These are phyloP conservation scores for Aspergillus nidulans DNA, from an alignment of 495 filamentous ascomycete species.

Conservation along the genomic window DNA sequence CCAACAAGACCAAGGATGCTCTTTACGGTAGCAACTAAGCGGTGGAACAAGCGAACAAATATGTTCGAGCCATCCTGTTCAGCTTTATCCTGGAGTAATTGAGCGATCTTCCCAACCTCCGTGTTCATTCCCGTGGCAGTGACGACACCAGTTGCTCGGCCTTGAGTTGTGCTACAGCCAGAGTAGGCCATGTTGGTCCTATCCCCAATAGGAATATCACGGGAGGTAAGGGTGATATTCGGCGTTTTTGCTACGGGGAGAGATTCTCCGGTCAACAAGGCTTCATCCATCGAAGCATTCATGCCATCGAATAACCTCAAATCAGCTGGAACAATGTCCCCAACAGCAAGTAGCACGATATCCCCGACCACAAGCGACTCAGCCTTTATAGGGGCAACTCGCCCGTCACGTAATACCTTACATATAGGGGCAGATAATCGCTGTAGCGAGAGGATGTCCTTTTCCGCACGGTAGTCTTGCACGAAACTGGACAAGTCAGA, in stretches of 20 bases:
- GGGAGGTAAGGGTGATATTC: slow-evolving; percentile 60
- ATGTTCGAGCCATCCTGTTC: slow-evolving; percentile 59
- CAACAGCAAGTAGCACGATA: slow-evolving; percentile 62
- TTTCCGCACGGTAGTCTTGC: slow-evolving; percentile 81
- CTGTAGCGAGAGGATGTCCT: slow-evolving; percentile 78
- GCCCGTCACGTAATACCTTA: slow-evolving; percentile 68
- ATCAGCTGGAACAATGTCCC: slow-evolving; percentile 70
- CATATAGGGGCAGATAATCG: slow-evolving; percentile 77
- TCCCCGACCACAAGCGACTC: slow-evolving; percentile 78
- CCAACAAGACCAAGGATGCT: slow-evolving; percentile 72
- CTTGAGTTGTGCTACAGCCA: slow-evolving; percentile 65
- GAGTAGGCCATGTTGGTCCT: slow-evolving; percentile 66
- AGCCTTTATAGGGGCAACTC: slow-evolving; percentile 59
- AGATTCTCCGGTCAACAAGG: slow-evolving; percentile 70
- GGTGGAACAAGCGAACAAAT: slow-evolving; percentile 55
- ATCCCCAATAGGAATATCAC: slow-evolving; percentile 59
- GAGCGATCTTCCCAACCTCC: slow-evolving; percentile 80
- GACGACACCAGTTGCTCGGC: slow-evolving; percentile 60
- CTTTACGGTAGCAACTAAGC: slow-evolving; percentile 51
- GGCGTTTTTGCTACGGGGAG: slow-evolving; percentile 59
- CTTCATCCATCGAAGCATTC: slow-evolving; percentile 71
- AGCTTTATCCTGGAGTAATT: slow-evolving; percentile 47
- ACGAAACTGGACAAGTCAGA: slow-evolving; percentile 45
- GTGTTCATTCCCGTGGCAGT: slow-evolving; percentile 75
- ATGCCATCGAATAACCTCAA: slow-evolving; percentile 68